phyloP scores from a whole-genome alignment of 148 eudicot species.

The Camellia granthamiana region DNA sequence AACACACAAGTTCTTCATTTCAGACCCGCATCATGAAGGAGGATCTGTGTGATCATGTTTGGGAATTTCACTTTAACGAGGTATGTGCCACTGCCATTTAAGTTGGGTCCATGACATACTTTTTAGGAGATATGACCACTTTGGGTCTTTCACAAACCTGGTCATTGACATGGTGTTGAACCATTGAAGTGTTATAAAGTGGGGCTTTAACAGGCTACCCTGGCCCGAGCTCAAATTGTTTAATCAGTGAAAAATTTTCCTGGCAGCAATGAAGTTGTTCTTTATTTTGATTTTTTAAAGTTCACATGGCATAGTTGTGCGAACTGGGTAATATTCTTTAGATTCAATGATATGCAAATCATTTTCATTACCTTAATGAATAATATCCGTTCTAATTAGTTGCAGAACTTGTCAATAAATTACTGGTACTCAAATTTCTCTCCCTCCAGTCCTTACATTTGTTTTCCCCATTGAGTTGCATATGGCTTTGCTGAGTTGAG shows the following conservation, averaged over 20 bases:
- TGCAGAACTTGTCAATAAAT: neutral
- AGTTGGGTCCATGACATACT: neutral
- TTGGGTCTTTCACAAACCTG: neutral
- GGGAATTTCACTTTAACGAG: conserved; percentile 79
- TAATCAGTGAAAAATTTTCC: neutral
- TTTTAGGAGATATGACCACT: neutral
- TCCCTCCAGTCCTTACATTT: no score
- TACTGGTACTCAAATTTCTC: neutral
- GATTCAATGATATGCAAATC: neutral
- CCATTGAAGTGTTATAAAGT: neutral
- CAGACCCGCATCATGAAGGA: conserved; percentile 70
- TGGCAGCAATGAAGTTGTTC: neutral
- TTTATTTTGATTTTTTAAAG: neutral
- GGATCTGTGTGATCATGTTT: conserved; percentile 77
- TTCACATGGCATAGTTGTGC: neutral
- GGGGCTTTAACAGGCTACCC: neutral
- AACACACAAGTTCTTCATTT: neutral
- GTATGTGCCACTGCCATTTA: conserved; percentile 24
- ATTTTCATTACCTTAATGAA: no score
- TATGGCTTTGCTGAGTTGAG: neutral
- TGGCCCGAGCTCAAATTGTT: neutral
- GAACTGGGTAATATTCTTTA: neutral
- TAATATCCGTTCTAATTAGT: neutral
- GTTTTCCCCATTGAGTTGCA: neutral
- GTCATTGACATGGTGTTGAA: neutral